Conservation (phyloP, 2,329 filamentous ascomycete genomes). For the Xylariaceae sp. region DNA sequence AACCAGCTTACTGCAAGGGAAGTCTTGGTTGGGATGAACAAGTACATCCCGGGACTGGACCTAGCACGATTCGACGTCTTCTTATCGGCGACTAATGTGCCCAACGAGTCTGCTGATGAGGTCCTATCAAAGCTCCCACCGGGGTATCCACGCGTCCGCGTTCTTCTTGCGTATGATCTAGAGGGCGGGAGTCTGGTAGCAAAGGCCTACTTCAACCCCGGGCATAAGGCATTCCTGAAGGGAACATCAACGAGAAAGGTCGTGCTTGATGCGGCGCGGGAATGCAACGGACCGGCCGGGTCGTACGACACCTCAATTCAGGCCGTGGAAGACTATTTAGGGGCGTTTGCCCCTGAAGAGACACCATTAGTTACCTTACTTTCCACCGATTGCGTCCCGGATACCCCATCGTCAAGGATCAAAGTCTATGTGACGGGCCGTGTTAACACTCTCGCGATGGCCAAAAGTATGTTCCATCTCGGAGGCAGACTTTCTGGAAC, state of each 20-base stretch:
- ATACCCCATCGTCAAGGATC: neutral
- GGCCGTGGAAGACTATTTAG: neutral
- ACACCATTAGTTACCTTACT: conserved; percentile 3
- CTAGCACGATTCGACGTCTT: conserved; percentile 9
- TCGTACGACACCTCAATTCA: conserved; percentile 3
- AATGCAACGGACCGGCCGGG: conserved; percentile 1
- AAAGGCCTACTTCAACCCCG: conserved; percentile 15
- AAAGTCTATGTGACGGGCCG: conserved; percentile 7
- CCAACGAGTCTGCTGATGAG: neutral
- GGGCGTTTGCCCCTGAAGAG: neutral
- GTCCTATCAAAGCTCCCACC: neutral
- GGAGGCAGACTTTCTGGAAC: conserved; percentile 1
- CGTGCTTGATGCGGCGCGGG: conserved; percentile 3
- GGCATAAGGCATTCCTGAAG: neutral
- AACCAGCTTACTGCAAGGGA: neutral
- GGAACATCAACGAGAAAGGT: neutral
- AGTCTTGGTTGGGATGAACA: neutral
- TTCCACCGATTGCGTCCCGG: conserved; percentile 15
- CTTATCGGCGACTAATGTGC: conserved; percentile 1
- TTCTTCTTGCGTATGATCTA: conserved; percentile 13
- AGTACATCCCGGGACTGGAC: conserved; percentile 1
- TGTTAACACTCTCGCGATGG: conserved; percentile 4
- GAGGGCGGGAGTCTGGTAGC: conserved; percentile 9
- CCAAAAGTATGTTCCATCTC: conserved; percentile 4
- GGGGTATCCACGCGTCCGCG: neutral